phyloP scores from a whole-genome alignment of 345 rosid species.

The Sisymbrium altissimum region DNA sequence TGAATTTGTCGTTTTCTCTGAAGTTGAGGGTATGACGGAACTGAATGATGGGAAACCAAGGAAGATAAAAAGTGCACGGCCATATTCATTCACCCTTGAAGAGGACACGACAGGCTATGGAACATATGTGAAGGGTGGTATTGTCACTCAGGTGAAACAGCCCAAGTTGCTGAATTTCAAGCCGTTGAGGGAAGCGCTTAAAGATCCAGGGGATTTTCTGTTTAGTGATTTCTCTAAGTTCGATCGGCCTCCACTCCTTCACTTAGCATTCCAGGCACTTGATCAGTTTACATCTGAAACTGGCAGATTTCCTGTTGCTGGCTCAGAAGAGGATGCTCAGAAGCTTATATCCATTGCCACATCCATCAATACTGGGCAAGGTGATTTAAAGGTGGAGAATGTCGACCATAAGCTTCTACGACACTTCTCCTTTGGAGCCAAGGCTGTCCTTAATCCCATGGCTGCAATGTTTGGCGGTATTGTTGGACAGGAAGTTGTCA shows the following conservation, averaged over 20 bases:
- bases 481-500: slow-evolving; percentile 97
- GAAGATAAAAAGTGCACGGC: slow-evolving; percentile 77
- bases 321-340: slow-evolving; percentile 89
- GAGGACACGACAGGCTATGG: slow-evolving; percentile 75
- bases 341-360: slow-evolving; percentile 62
- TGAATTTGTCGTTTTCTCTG: slow-evolving; percentile 91
- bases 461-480: slow-evolving; percentile 99
- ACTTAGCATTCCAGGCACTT: slow-evolving; percentile 92
- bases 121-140: slow-evolving; percentile 82
- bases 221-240: slow-evolving; percentile 92
- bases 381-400: slow-evolving; percentile 73
- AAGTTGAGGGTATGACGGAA: slow-evolving; percentile 92
- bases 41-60: slow-evolving; percentile 95
- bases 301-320: slow-evolving; percentile 82
- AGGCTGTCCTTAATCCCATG: slow-evolving; percentile 97
- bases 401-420: slow-evolving; percentile 70
- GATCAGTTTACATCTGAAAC: slow-evolving; percentile 65
- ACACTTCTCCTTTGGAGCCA: slow-evolving; percentile 90
- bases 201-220: slow-evolving; percentile 94
- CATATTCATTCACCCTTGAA: slow-evolving; percentile 85
- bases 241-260: slow-evolving; percentile 85
- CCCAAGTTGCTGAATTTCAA: slow-evolving; percentile 81
- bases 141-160: slow-evolving; percentile 92
- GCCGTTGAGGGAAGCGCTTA: slow-evolving; percentile 83
- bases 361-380: slow-evolving; percentile 59